These are phyloP conservation scores for Phallus indusiatus DNA, from an alignment of 768 basidiomycete species.

Conservation along the genomic window DNA sequence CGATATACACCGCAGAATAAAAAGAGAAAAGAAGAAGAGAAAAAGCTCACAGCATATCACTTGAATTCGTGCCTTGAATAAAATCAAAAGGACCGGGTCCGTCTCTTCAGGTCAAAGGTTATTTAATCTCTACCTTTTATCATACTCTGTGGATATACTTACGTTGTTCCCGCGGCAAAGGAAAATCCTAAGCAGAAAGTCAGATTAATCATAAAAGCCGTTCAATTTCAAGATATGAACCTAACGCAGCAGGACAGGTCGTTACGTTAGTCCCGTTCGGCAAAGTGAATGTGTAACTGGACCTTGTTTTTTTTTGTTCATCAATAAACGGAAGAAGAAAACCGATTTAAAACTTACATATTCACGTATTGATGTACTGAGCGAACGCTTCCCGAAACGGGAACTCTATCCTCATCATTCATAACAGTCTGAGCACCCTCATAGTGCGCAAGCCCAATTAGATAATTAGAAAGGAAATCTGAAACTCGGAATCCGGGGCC, in stretches of 20 bases:
- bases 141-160: slow-evolving; percentile 16
- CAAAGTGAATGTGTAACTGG: slow-evolving; percentile 52
- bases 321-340: not conserved
- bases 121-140: not conserved
- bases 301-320: slow-evolving; percentile 33
- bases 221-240: no score
- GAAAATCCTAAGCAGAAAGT: slow-evolving; percentile 45
- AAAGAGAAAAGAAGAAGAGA: not conserved
- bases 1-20: no score
- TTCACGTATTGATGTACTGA: slow-evolving; percentile 60
- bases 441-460: slow-evolving; percentile 65
- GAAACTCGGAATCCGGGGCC: slow-evolving; percentile 70
- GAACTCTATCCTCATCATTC: slow-evolving; percentile 35
- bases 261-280: slow-evolving; percentile 56
- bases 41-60: slow-evolving; percentile 40
- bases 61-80: slow-evolving; percentile 61
- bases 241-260: slow-evolving; percentile 72
- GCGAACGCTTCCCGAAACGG: slow-evolving; percentile 51
- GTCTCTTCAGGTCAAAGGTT: no score
- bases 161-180: slow-evolving; percentile 80
- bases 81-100: slow-evolving; percentile 77
- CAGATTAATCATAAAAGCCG: not conserved
- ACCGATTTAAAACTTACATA: slow-evolving; percentile 40
- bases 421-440: slow-evolving; percentile 58
- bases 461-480: slow-evolving; percentile 65